Conservation (phyloP, 2,329 filamentous ascomycete genomes). For the Rhytidhysteron rufulum region DNA sequence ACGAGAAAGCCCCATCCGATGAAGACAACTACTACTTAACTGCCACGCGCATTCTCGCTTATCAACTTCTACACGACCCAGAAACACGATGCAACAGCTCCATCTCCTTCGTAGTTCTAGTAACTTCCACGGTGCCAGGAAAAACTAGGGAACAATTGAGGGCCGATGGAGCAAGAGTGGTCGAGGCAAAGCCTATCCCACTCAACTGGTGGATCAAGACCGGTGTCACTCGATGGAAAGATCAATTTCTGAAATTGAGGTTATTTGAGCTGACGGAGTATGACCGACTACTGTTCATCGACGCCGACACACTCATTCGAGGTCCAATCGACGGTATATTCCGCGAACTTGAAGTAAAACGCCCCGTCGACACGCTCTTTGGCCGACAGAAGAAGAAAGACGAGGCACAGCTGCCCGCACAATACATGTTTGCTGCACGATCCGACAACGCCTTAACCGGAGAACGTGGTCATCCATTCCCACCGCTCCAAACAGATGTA, state of each 20-base stretch:
- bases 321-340: slow-evolving; percentile 38
- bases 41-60: slow-evolving; percentile 36
- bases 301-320: slow-evolving; percentile 41
- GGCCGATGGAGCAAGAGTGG: slow-evolving; percentile 38
- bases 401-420: slow-evolving; percentile 32
- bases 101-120: slow-evolving; percentile 38
- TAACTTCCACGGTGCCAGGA: slow-evolving; percentile 18
- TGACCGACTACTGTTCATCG: slow-evolving; percentile 41
- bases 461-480: slow-evolving; percentile 33
- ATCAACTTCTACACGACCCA: slow-evolving; percentile 40
- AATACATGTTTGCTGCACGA: slow-evolving; percentile 37
- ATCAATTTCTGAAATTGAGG: slow-evolving; percentile 43
- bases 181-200: slow-evolving; percentile 33
- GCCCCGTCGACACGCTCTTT: slow-evolving; percentile 8
- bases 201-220: slow-evolving; percentile 34
- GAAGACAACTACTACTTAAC: slow-evolving; percentile 37
- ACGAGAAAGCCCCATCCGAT: slow-evolving; percentile 13
- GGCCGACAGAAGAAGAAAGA: slow-evolving; percentile 18
- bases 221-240: slow-evolving; percentile 38
- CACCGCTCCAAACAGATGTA: slow-evolving; percentile 27
- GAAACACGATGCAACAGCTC: slow-evolving; percentile 28
- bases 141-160: slow-evolving; percentile 24
- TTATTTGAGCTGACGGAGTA: slow-evolving; percentile 41
- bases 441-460: slow-evolving; percentile 33
- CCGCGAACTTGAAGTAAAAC: slow-evolving; percentile 18